Conservation (phyloP, 2,329 filamentous ascomycete genomes). For the Boeremia lycopersici region DNA sequence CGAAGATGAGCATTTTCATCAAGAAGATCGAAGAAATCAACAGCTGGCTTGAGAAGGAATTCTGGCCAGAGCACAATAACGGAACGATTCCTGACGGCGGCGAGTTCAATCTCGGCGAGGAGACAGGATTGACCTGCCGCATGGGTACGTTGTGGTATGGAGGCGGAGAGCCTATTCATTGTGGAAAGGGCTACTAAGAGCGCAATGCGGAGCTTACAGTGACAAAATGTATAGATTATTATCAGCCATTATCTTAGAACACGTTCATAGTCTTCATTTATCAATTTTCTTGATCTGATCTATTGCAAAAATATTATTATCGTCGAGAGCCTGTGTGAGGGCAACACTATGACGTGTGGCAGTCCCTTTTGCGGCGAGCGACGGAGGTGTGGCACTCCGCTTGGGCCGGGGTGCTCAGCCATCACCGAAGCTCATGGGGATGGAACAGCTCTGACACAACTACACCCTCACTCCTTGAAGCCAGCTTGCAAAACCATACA, state of each 20-base stretch:
- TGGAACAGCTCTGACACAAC: conserved; percentile 27
- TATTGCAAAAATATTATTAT: background rate
- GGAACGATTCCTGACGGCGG: conserved; percentile 57
- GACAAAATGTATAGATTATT: background rate
- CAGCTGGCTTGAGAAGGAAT: conserved; percentile 70
- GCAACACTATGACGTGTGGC: conserved; percentile 5
- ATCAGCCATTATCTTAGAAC: background rate
- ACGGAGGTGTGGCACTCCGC: conserved; percentile 18
- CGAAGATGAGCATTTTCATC: conserved; percentile 69
- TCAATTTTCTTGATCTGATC: background rate
- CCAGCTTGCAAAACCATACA: conserved; percentile 2
- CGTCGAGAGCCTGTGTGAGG: background rate
- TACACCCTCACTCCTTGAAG: conserved; percentile 12
- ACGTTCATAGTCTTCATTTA: background rate
- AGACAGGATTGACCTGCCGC: conserved; percentile 77
- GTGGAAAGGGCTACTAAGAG: conserved; percentile 56
- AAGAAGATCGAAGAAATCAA: conserved; percentile 78
- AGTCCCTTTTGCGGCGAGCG: conserved; percentile 4
- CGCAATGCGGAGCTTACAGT: background rate
- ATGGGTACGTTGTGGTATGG: conserved; percentile 77
- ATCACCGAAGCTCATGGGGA: conserved; percentile 8
- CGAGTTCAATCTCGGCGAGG: conserved; percentile 88
- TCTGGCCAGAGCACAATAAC: conserved; percentile 64
- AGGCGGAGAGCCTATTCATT: conserved; percentile 71
- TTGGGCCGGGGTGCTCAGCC: conserved; percentile 9